Base-by-base conservation (phyloP, 352 stramenopile species). In the Pilasporangium apinafurcum region DNA sequence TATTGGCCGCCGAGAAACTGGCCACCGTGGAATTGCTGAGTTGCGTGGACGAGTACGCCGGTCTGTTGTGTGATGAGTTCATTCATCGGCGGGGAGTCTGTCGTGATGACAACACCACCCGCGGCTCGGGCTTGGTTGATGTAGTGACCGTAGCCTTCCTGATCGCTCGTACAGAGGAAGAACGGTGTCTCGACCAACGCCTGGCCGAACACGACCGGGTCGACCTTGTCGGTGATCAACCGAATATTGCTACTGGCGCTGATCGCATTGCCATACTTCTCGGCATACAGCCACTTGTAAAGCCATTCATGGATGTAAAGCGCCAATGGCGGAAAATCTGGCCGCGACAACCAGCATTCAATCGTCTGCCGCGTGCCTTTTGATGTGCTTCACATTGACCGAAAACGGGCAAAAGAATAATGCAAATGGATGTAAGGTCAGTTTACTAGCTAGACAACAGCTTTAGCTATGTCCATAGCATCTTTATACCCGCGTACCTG, bases 81-180 rank as follows among this genome's bases (percentile, higher is more conserved):
- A 43, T 83, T 85, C 72, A 85, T 85, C n/a, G 72, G 72, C 24
- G 70, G 66, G 4, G 51, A 51, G 32, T 83, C 56, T 0, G 72
- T 73, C 3, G 72, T 68, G 37, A 85, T 48, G 10, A 85, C 52
- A n/a, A 83, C 49, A 2, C 46, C 66, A 1, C 72, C 64, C 3
- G 61, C 43, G 1, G 68, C 66, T 8, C 68, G 58, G 13, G 62
- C 72, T 30, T 85, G 72, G 47, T 85, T 75, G 39, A 85, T 81
- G 44, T 70, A 79, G 55, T 85, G 72, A 25, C 72, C 70, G 37
- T 77, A 86, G 14, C 70, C 72, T 64, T 86, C 74, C 32, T 66
- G 56, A 1, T 38, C 42, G 29, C 71, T 87, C 31, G 74, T 51
- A 14, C 66, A 83, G 21, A 84, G 45, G 32, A 87, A 70, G 22